Evolutionary conservation across 1,139 yeast genomes (phyloP).

Genomic region (Pichia sorboxylosa): DNA sequence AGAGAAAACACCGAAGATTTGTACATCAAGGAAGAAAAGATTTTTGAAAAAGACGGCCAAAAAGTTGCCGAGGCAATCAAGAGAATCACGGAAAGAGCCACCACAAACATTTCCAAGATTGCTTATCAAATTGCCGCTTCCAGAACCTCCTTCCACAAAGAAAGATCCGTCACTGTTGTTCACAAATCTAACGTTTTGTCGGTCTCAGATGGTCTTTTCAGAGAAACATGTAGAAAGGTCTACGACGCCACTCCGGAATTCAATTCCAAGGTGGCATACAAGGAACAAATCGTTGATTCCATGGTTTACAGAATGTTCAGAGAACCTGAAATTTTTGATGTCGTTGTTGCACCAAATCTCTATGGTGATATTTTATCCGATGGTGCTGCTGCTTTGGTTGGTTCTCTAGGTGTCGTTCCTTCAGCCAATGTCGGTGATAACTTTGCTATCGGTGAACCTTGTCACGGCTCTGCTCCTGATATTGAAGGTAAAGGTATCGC

Average conservation of each 20-base stretch:
- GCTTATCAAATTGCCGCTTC: constrained; percentile 88
- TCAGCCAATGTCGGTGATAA: constrained; percentile 94
- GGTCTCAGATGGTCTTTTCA: constrained; percentile 87
- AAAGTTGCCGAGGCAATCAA: constrained; percentile 95
- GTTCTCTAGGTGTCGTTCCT: constrained; percentile 96
- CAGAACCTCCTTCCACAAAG: constrained; percentile 50
- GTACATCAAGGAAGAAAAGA: constrained; percentile 83
- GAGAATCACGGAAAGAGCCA: constrained; percentile 83
- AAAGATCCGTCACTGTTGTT: constrained; percentile 77
- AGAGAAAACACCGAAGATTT: constrained; percentile 97
- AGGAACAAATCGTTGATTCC: constrained; percentile 96
- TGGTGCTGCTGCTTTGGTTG: constrained; percentile 98
- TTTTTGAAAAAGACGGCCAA: constrained; percentile 66
- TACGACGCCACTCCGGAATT: constrained; percentile 58
- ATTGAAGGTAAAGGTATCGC: constrained; percentile 92
- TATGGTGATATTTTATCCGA: constrained; percentile 96
- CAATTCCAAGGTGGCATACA: constrained; percentile 49
- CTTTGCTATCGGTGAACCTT: constrained; percentile 97
- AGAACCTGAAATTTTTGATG: constrained; percentile 94
- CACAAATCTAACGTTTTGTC: constrained; percentile 94
- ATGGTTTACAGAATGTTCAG: constrained; percentile 98
- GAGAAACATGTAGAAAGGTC: constrained; percentile 76
- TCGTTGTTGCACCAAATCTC: constrained; percentile 94
- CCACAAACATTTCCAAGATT: constrained; percentile 75
- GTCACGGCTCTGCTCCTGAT: constrained; percentile 98